These are phyloP conservation scores for Ustanciosporium gigantosporum DNA, from an alignment of 1,284 basidiomycete species.

Conservation along the genomic window DNA sequence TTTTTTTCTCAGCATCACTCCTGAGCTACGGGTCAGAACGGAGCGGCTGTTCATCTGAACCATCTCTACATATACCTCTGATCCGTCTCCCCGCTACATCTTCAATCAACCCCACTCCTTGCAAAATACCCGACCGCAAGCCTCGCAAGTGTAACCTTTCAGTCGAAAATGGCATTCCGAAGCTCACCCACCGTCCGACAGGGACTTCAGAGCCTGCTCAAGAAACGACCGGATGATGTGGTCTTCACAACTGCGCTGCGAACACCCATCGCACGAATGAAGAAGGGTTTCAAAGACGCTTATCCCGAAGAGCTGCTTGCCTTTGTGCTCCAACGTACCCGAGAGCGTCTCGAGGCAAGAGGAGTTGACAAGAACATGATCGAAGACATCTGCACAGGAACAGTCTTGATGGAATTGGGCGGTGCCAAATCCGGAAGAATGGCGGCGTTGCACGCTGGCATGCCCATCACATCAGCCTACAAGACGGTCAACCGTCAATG, in stretches of 20 bases:
- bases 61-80: too few relatives aligned
- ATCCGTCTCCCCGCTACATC: too few relatives aligned
- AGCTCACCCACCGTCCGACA: slow-evolving; percentile 17
- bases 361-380: slow-evolving; percentile 59
- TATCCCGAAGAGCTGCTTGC: slow-evolving; percentile 60
- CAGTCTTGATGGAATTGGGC: slow-evolving; percentile 62
- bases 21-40: too few relatives aligned
- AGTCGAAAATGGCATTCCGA: slow-evolving; percentile 48
- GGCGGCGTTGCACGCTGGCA: slow-evolving; percentile 61
- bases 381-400: slow-evolving; percentile 61
- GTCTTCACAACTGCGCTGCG: slow-evolving; percentile 60
- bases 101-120: too few relatives aligned
- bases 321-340: slow-evolving; percentile 56
- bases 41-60: too few relatives aligned
- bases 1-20: too few relatives aligned
- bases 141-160: too few relatives aligned
- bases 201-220: slow-evolving; percentile 41
- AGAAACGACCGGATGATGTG: slow-evolving; percentile 53
- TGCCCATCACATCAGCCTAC: slow-evolving; percentile 31
- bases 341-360: slow-evolving; percentile 54
- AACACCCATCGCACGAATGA: slow-evolving; percentile 60
- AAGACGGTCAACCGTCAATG: slow-evolving; percentile 62
- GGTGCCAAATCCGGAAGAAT: slow-evolving; percentile 61
- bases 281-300: slow-evolving; percentile 59
- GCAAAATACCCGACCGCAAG: too few relatives aligned